Base-by-base conservation (phyloP, 495 filamentous ascomycete genomes). In the Cudoniella acicularis region DNA sequence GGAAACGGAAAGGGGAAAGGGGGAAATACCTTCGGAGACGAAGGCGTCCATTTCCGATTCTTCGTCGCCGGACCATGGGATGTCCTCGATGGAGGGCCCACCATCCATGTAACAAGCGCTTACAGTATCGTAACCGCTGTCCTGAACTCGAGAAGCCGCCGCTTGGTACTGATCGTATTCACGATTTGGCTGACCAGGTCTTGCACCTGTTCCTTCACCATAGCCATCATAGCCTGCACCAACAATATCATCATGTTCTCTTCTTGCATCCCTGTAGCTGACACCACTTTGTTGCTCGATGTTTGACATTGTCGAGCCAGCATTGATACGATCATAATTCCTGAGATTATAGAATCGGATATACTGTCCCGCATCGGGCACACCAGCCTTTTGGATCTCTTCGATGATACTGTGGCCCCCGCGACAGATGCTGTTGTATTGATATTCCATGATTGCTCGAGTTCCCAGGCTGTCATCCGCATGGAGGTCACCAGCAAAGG, bases 271-370 rank as follows among this genome's bases (percentile, higher is more conserved):
- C 49, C 88, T 84, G 66, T 95, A 96, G 50, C 76, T 72, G 10
- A 95, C 87, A 40, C 91, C 91, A 48, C 83, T 84, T 30, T 78
- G 70, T 22, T 79, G 70, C 68, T 95, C 87, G 1, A 79, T 87
- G 10, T 78, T 69, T n/a, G 74, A 63, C 80, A 94, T 82, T 10
- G 83, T 72, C 1, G 72, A 73, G 30, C 83, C 86, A 17, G 76
- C 78, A 72, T 96, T 96, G 72, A 98, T 89, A 0, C 66, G 60
- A 68, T 98, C 93, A 69, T 94, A 96, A 69, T 85, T 96, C 43
- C 93, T 83, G 13, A 98, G 79, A 71, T 98, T 98, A 77, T 96
- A 98, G 77, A 96, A 98, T 24, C 88, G 82, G 64, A 98, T 95
- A 72, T 96, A 96, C 13, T 89, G 78, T 67, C 83, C 83, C 45